These are phyloP conservation scores for Paecilomyces fulvus DNA, from an alignment of 2,329 filamentous ascomycete species.

Conservation along the genomic window DNA sequence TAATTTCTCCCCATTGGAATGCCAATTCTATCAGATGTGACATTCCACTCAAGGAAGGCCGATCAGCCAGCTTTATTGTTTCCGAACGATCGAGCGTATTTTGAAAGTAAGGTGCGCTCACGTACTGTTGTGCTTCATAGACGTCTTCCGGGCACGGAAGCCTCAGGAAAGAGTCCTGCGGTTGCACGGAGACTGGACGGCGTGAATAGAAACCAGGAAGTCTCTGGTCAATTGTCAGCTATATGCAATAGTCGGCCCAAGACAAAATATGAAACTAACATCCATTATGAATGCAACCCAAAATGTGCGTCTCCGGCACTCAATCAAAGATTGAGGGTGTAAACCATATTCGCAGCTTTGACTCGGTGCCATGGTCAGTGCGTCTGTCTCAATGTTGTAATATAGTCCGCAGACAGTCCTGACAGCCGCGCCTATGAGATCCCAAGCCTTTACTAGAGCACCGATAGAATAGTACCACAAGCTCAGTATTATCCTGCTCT, in stretches of 20 bases:
- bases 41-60: conserved; percentile 42
- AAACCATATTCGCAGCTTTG: conserved; percentile 49
- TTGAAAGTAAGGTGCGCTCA: conserved; percentile 54
- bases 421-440: conserved; percentile 55
- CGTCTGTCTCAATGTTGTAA: conserved; percentile 54
- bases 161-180: conserved; percentile 58
- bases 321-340: conserved; percentile 49
- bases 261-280: conserved; percentile 30
- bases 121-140: conserved; percentile 54
- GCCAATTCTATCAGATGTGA: conserved; percentile 55
- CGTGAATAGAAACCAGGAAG: conserved; percentile 52
- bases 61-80: conserved; percentile 27
- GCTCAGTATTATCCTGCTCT: conserved; percentile 58
- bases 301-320: conserved; percentile 62
- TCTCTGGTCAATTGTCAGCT: conserved; percentile 33
- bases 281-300: conserved; percentile 66
- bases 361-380: conserved; percentile 39
- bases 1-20: conserved; percentile 58
- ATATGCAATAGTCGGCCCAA: conserved; percentile 11
- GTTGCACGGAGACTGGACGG: conserved; percentile 48
- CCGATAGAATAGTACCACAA: conserved; percentile 58
- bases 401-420: conserved; percentile 52
- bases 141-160: conserved; percentile 54
- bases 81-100: conserved; percentile 39
- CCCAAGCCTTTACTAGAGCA: conserved; percentile 52